Base-by-base conservation (phyloP, 2,329 filamentous ascomycete species). In the Neopestalotiopsis sp. region DNA sequence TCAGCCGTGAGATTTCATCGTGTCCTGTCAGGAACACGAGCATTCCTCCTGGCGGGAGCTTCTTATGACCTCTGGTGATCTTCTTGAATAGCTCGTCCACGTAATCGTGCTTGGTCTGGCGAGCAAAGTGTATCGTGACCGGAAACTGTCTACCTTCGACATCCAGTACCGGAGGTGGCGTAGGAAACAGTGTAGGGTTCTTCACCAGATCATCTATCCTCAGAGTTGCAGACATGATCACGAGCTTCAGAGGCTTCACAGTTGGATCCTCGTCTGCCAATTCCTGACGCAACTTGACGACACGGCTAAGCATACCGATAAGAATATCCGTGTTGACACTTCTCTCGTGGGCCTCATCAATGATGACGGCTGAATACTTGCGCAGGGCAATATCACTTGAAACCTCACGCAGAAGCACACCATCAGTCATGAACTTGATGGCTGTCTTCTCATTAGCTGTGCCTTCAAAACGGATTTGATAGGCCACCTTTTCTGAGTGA, bases 381-480 rank as follows among this genome's bases (percentile, higher is more conserved):
- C 88, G 89, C 59, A 99, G 82, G 0, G 94, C 87, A 76, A 98
- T 94, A 77, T 99, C 96, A 72, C 96, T 91, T 0, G 93, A 91
- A 67, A 98, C 92, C 80, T 99, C 96, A 68, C 96, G 91, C 10
- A 99, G 87, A 69, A 99, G 84, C 34, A 99, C 94, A 86, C 96
- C 96, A 80, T 99, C 96, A 0, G 96, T 99, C 95, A 99, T 98
- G 82, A 98, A 99, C 79, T 99, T 99, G 79, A 99, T 89, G 5
- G 94, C 92, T 0, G 96, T 99, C 66, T 94, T 91, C 34, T 90
- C 85, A 63, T 90, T 89, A 1, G 92, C 90, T 0, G 91, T 95
- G 64, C 92, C 94, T 77, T 99, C 96, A 73, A 98, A 99, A 30
- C 97, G 92, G 74, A 99, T 98, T 78, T 95, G 96, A 78, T 98